Percentiles rank a stretch among this genome's conserved stretches.
Evolutionary conservation across 2,329 filamentous ascomycete genomes (phyloP).

Genomic region (Zymoseptoria pseudotritici): DNA sequence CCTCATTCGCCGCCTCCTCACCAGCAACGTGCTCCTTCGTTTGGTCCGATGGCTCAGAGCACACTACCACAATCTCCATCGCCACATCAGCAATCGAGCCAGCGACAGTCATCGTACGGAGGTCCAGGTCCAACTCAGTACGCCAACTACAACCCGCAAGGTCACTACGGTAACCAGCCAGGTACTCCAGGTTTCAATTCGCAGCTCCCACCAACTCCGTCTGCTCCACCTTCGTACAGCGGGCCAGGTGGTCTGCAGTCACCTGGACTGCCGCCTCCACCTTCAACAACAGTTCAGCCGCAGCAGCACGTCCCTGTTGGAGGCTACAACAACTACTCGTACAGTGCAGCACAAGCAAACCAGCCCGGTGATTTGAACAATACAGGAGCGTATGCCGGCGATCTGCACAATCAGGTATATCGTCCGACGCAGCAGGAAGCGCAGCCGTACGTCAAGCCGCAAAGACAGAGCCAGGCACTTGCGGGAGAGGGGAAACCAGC

Average conservation of each 20-base stretch:
- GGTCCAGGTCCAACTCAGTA: constrained; percentile 26
- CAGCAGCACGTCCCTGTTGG: constrained; percentile 17
- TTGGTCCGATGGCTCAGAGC: constrained; percentile 18
- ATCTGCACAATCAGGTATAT: constrained; percentile 62
- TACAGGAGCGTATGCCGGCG: constrained; percentile 38
- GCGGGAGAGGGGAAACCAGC: neutral
- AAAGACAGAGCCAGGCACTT: neutral
- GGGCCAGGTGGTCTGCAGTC: constrained; percentile 32
- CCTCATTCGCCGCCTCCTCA: constrained; percentile 5
- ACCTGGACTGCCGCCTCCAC: constrained; percentile 31
- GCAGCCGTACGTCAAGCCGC: constrained; percentile 21
- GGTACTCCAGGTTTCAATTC: constrained; percentile 17
- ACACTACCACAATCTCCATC: constrained; percentile 20
- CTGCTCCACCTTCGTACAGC: constrained; percentile 28
- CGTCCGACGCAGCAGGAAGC: constrained; percentile 58
- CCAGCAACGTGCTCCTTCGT: constrained; percentile 15
- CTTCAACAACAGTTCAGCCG: constrained; percentile 25
- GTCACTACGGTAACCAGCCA: constrained; percentile 20
- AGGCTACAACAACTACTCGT: constrained; percentile 52
- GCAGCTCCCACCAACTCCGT: constrained; percentile 28
- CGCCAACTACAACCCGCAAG: constrained; percentile 27
- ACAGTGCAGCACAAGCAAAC: constrained; percentile 30
- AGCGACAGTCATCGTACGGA: constrained; percentile 20
- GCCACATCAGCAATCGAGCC: constrained; percentile 29
- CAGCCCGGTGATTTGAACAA: constrained; percentile 12